Percentiles rank a stretch among this genome's conserved stretches.
These are phyloP conservation scores for Penicillium cosmopolitanum DNA, from an alignment of 495 filamentous ascomycete genomes.

Conservation along the genomic window DNA sequence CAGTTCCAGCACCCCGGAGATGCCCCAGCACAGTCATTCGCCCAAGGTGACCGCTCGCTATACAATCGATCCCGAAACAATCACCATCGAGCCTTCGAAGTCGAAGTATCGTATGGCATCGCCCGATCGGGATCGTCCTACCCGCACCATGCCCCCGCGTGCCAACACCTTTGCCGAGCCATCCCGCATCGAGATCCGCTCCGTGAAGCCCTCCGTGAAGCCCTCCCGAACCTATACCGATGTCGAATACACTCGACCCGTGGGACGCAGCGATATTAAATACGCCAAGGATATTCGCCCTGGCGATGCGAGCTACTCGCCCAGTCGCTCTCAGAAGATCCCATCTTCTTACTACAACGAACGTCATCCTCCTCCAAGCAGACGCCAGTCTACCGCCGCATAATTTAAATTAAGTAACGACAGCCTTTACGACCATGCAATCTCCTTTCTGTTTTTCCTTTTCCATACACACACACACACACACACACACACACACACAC, in stretches of 20 bases:
- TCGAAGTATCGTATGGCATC: slow-evolving; percentile 28
- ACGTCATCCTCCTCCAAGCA: slow-evolving; percentile 22
- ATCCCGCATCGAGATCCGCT: slow-evolving; percentile 22
- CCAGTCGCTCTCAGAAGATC: slow-evolving; percentile 9
- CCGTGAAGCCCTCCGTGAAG: slow-evolving; percentile 24
- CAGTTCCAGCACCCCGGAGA: slow-evolving; percentile 47
- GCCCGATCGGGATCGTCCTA: slow-evolving; percentile 19
- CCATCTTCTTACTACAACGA: slow-evolving; percentile 18
- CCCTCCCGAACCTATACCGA: slow-evolving; percentile 19
- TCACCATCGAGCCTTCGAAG: slow-evolving; percentile 38
- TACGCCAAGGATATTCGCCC: slow-evolving; percentile 24
- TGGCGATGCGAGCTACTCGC: slow-evolving; percentile 17
- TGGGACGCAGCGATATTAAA: slow-evolving; percentile 21
- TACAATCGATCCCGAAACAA: slow-evolving; percentile 35
- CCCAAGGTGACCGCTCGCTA: slow-evolving; percentile 42
- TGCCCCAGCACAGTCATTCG: slow-evolving; percentile 25
- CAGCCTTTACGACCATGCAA: slow-evolving; percentile 29
- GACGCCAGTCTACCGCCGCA: slow-evolving; percentile 34
- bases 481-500: background rate
- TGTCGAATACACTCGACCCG: slow-evolving; percentile 22
- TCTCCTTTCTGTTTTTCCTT: slow-evolving; percentile 15
- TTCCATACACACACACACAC: background rate
- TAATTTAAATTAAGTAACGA: slow-evolving; percentile 26
- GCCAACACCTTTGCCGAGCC: slow-evolving; percentile 22
- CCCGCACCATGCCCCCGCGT: slow-evolving; percentile 20